A percentile compares a stretch with the other conserved stretches of the same genome.
phyloP scores from a whole-genome alignment of 805 yeast genomes.

The Groenewaldozyma tartarivorans region DNA sequence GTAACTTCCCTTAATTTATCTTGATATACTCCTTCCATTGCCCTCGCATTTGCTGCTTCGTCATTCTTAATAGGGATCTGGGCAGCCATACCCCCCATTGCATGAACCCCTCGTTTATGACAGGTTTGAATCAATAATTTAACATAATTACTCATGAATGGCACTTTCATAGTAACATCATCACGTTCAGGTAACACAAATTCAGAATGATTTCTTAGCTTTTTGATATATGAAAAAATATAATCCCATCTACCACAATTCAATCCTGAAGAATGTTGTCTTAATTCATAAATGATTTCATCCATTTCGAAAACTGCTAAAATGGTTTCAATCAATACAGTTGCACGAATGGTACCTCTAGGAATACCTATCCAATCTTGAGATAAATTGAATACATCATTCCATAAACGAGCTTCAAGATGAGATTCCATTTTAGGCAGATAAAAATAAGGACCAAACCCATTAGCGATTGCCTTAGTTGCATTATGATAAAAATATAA shows the following conservation, averaged over 20 bases:
- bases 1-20: slow-evolving; percentile 60
- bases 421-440: slow-evolving; percentile 73
- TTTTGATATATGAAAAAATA: slow-evolving; percentile 61
- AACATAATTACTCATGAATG: slow-evolving; percentile 61
- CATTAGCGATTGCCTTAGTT: slow-evolving; percentile 43
- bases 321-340: slow-evolving; percentile 63
- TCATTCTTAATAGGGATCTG: slow-evolving; percentile 66
- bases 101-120: slow-evolving; percentile 65
- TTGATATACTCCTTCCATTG: slow-evolving; percentile 57
- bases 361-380: slow-evolving; percentile 56
- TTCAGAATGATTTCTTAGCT: slow-evolving; percentile 51
- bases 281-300: slow-evolving; percentile 64
- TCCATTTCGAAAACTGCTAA: slow-evolving; percentile 73
- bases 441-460: slow-evolving; percentile 64
- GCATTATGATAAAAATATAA: slow-evolving; percentile 64
- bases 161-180: slow-evolving; percentile 60
- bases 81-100: slow-evolving; percentile 76
- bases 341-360: slow-evolving; percentile 63
- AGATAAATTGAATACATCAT: slow-evolving; percentile 54
- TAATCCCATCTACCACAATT: slow-evolving; percentile 77
- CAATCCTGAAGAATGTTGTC: slow-evolving; percentile 62
- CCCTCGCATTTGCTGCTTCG: slow-evolving; percentile 47
- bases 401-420: slow-evolving; percentile 68
- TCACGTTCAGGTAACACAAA: slow-evolving; percentile 60
- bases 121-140: slow-evolving; percentile 56